Evolutionary conservation across 1,139 yeast species (phyloP).

Genomic region (Magnusiomyces magnusii): DNA sequence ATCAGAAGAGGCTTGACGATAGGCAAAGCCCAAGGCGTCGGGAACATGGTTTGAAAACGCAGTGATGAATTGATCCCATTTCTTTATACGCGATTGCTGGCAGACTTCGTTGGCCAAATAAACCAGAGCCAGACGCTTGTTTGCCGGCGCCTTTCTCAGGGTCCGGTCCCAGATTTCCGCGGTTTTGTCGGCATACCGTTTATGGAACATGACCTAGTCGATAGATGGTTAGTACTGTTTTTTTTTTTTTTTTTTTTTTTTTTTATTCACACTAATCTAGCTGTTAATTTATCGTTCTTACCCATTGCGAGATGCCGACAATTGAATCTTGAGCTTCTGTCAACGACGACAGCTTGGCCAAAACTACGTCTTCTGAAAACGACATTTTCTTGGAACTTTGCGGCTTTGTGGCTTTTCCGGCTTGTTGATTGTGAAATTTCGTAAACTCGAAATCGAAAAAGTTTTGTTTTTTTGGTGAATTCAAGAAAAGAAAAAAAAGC

Average conservation of each 20-base stretch:
- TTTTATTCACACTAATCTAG: too few species aligned
- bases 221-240: background rate
- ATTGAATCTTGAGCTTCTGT: slow-evolving; percentile 80
- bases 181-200: slow-evolving; percentile 52
- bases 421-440: too few species aligned
- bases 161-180: slow-evolving; percentile 57
- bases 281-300: too few species aligned
- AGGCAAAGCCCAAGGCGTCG: slow-evolving; percentile 32
- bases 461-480: too few species aligned
- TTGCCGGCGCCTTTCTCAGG: slow-evolving; percentile 35
- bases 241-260: background rate
- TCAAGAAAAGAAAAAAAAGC: too few species aligned
- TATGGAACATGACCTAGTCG: slow-evolving; percentile 49
- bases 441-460: too few species aligned
- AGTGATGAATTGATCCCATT: slow-evolving; percentile 49
- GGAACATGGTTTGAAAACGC: slow-evolving; percentile 46
- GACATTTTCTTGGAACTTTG: too few species aligned
- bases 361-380: slow-evolving; percentile 48
- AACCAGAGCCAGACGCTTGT: slow-evolving; percentile 50
- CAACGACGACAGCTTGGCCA: slow-evolving; percentile 49
- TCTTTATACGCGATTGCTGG: slow-evolving; percentile 67
- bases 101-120: slow-evolving; percentile 80
- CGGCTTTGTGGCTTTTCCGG: too few species aligned
- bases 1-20: slow-evolving; percentile 26
- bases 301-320: slow-evolving; percentile 80